A percentile compares a stretch with the other conserved stretches of the same genome.
phyloP scores from a whole-genome alignment of 2,329 filamentous ascomycete species.

The Ascochyta clinopodiicola region DNA sequence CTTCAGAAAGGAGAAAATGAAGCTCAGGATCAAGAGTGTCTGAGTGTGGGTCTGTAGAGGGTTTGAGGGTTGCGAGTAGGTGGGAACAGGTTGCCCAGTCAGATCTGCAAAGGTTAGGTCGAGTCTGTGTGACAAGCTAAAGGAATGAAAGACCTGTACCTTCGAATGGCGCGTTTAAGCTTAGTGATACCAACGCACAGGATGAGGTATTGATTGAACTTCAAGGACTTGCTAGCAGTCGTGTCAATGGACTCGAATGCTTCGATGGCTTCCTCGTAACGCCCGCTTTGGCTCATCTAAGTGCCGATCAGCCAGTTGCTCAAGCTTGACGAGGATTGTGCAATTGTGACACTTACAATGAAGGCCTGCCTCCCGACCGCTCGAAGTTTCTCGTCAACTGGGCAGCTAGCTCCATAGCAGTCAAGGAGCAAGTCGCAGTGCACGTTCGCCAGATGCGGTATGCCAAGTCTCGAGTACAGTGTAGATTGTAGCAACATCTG shows the following conservation, averaged over 20 bases:
- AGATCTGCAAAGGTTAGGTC: conserved; percentile 49
- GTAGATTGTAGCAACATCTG: conserved; percentile 76
- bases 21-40: conserved; percentile 63
- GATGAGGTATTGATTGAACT: conserved; percentile 75
- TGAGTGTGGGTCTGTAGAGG: conserved; percentile 48
- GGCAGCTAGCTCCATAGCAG: conserved; percentile 69
- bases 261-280: conserved; percentile 71
- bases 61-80: conserved; percentile 64
- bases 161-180: conserved; percentile 67
- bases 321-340: neutral
- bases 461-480: conserved; percentile 76
- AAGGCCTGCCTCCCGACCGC: conserved; percentile 75
- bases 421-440: conserved; percentile 77
- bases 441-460: conserved; percentile 63
- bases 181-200: conserved; percentile 72
- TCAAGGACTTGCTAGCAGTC: conserved; percentile 73
- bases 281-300: conserved; percentile 68
- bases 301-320: neutral
- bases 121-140: conserved; percentile 17
- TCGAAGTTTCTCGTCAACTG: conserved; percentile 80
- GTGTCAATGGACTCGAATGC: conserved; percentile 66
- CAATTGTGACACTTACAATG: conserved; percentile 48
- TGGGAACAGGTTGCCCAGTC: conserved; percentile 64
- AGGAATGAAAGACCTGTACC: conserved; percentile 36
- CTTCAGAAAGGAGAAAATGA: conserved; percentile 63